Evolutionary conservation across 441 rosid genomes (phyloP), one percentile per base, ranked within the genome.

Genomic region (Populus hybrid): DNA sequence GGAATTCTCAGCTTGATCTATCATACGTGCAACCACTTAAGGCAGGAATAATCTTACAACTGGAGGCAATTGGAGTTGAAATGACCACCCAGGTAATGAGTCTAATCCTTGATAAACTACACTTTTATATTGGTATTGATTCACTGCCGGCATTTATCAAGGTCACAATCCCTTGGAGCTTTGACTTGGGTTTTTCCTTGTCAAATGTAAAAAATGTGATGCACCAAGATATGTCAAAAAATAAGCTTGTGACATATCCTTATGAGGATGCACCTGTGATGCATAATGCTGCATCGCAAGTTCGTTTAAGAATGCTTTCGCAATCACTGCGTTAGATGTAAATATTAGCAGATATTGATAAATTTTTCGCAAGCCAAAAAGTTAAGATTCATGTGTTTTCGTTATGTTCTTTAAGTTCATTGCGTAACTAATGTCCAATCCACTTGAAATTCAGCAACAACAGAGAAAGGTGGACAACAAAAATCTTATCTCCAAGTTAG

Each of bases 11-110:
- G 26, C 74, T 73, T 61, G 59, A 71, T 19, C 7, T 66, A 23
- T 2, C 40, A 0, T 61, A 26, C 14, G 63, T 3, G 6, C 74
- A 74, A 69, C 64, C 87, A 6, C 79, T 79, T 40, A 32, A 19
- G 42, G 83, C 84, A 2, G 85, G 87, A 30, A 77, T 86, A 72
- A 57, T 42, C 68, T 75, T 71, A 7, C 87, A 85, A 61, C 42
- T 87, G 5, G 75, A 80, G 63, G 85, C 87, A 12, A 67, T 78
- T 73, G 88, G 88, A 70, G 63, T 83, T 4, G 9, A 18, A 26
- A 74, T 50, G 59, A 50, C n/a, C n/a, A 68, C 57, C 59, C 85
- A 72, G 85, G 88, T 83, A 81, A 21, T 50, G 2, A 50, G 7
- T 50, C 59, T 50, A 12, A 50, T 50, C 7, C 59, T 50, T 50